Percentiles rank a stretch among this genome's conserved stretches.
Evolutionary conservation across 129 eudicot genomes (phyloP).

Genomic region (Flaveria trinervia): DNA sequence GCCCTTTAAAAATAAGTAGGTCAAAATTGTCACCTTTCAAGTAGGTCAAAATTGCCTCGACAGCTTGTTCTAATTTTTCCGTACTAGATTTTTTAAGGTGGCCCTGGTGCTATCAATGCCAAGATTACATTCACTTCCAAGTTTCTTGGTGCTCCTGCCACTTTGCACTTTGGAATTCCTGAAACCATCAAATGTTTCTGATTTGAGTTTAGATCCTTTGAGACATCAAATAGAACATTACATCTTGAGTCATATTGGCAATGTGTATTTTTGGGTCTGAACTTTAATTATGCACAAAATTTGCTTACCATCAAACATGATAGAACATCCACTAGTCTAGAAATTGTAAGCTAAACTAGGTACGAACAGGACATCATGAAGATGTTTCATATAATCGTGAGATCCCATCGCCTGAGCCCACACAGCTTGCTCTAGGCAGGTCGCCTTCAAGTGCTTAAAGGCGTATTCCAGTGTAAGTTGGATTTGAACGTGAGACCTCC

Average conservation of each 20-base stretch:
- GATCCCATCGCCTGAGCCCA: not conserved
- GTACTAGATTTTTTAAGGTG: not conserved
- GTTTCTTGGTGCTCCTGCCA: not conserved
- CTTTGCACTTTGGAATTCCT: not conserved
- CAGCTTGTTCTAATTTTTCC: not conserved
- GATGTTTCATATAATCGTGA: not conserved
- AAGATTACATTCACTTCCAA: no score
- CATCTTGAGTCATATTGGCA: not conserved
- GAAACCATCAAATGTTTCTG: not conserved
- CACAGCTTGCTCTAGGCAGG: not conserved
- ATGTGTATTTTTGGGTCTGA: not conserved
- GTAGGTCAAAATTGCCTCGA: not conserved
- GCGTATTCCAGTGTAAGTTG: not conserved
- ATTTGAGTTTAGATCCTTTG: not conserved
- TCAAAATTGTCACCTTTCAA: not conserved
- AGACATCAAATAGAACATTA: not conserved
- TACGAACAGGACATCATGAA: not conserved
- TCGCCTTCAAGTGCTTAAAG: not conserved
- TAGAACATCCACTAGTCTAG: not conserved
- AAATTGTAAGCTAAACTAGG: not conserved
- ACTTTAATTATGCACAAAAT: not conserved
- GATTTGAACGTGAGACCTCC: not conserved
- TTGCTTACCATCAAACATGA: not conserved
- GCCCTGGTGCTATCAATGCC: not conserved
- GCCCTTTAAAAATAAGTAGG: not conserved